Percentiles rank a stretch among this genome's conserved stretches.
Conservation (phyloP, 805 yeast genomes). For the Candida pini region DNA sequence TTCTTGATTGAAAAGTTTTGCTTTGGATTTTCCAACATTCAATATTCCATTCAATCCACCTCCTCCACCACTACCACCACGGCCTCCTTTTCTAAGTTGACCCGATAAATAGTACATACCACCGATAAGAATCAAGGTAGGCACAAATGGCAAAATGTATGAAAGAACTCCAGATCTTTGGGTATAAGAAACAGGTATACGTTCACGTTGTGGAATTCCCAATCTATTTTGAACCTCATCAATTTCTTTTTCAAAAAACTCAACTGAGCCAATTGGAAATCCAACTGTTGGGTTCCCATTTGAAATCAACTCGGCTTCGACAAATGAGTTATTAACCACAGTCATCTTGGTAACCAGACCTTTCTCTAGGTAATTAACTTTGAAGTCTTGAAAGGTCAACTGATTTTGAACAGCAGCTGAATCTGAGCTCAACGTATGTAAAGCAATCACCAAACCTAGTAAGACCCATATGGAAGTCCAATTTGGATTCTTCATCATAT, state of each 20-base stretch:
- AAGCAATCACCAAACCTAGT: slow-evolving; percentile 21
- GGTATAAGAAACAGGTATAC: slow-evolving; percentile 77
- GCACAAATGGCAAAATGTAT: slow-evolving; percentile 67
- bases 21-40: slow-evolving; percentile 60
- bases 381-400: slow-evolving; percentile 89
- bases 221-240: slow-evolving; percentile 70
- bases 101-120: slow-evolving; percentile 68
- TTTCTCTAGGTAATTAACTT: slow-evolving; percentile 64
- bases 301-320: slow-evolving; percentile 49
- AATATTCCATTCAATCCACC: slow-evolving; percentile 63
- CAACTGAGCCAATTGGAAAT: slow-evolving; percentile 86
- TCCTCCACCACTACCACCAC: slow-evolving; percentile 46
- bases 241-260: slow-evolving; percentile 75
- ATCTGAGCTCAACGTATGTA: slow-evolving; percentile 14
- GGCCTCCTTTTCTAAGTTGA: slow-evolving; percentile 30
- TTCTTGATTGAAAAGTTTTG: slow-evolving; percentile 77
- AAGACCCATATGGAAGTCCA: slow-evolving; percentile 25
- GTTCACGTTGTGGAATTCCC: slow-evolving; percentile 52
- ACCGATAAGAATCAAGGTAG: slow-evolving; percentile 85
- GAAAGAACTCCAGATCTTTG: slow-evolving; percentile 64
- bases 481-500: slow-evolving; percentile 7
- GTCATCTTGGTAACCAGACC: slow-evolving; percentile 69
- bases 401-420: slow-evolving; percentile 26
- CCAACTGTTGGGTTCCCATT: slow-evolving; percentile 24
- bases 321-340: slow-evolving; percentile 74